Conservation (phyloP, 257 asterid species). For the Thymus quinquecostatus region DNA sequence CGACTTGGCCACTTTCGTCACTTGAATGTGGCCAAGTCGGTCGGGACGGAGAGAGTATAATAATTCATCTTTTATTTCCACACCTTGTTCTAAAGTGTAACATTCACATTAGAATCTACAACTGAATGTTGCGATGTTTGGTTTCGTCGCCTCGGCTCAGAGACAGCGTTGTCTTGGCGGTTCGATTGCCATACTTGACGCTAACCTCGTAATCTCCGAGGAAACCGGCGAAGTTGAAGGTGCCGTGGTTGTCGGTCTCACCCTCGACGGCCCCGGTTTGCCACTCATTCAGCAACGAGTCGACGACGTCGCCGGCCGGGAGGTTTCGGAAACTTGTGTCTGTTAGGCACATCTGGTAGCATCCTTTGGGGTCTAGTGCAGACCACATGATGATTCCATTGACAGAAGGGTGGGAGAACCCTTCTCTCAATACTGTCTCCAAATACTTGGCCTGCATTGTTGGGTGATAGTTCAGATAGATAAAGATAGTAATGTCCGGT, state of each 20-base stretch:
- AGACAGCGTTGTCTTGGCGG: constrained; percentile 41
- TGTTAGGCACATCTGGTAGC: constrained; percentile 63
- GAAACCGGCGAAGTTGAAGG: constrained; percentile 48
- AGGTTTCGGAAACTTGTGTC: constrained; percentile 47
- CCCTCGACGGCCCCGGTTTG: constrained; percentile 50
- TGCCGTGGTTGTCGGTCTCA: constrained; percentile 50
- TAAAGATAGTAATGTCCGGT: no score
- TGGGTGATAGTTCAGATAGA: no score
- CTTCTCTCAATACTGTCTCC: constrained; percentile 51
- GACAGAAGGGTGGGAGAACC: constrained; percentile 59
- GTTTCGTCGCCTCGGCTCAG: constrained; percentile 48
- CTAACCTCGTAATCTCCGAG: constrained; percentile 51
- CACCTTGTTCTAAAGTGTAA: not conserved
- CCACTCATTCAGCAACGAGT: constrained; percentile 59
- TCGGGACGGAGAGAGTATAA: no score
- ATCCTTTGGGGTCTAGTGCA: constrained; percentile 49
- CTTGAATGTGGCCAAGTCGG: no score
- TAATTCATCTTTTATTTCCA: not conserved
- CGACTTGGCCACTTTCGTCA: no score
- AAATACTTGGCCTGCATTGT: constrained; percentile 53
- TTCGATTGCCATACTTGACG: constrained; percentile 38
- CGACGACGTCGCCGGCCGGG: constrained; percentile 57
- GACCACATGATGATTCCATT: constrained; percentile 68
- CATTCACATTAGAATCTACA: constrained; percentile 24
- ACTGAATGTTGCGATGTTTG: constrained; percentile 45